phyloP scores from a whole-genome alignment of 148 eudicot genomes.

The Bassia scoparia region DNA sequence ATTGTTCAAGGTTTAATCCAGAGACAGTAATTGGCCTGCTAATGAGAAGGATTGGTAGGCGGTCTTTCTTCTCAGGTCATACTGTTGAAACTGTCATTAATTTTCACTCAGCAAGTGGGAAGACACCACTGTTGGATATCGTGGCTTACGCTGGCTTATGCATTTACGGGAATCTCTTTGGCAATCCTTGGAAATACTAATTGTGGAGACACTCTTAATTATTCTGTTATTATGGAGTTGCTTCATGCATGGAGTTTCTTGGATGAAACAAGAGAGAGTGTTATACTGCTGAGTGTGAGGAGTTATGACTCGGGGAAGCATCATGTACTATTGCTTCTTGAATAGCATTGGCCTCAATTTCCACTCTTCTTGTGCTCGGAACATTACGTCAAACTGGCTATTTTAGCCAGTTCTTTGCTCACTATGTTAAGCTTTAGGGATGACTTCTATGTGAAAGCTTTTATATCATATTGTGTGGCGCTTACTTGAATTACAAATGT shows the following conservation, averaged over 20 bases:
- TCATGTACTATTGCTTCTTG: constrained; percentile 63
- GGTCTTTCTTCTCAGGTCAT: constrained; percentile 41
- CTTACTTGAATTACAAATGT: too few species aligned
- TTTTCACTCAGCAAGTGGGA: constrained; percentile 64
- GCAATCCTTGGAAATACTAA: constrained; percentile 52
- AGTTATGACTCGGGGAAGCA: constrained; percentile 64
- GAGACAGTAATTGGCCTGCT: constrained; percentile 43
- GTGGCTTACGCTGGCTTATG: constrained; percentile 80
- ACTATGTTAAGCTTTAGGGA: too few species aligned
- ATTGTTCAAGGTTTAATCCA: constrained; percentile 38
- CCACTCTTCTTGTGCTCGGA: constrained; percentile 71
- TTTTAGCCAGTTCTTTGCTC: too few species aligned
- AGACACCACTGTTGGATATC: constrained; percentile 60
- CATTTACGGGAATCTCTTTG: constrained; percentile 59
- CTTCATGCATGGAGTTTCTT: constrained; percentile 66
- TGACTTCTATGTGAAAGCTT: too few species aligned
- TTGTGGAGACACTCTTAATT: constrained; percentile 51
- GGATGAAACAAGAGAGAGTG: constrained; percentile 78
- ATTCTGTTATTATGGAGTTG: constrained; percentile 61
- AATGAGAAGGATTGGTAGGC: constrained; percentile 48
- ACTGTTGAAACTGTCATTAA: constrained; percentile 62
- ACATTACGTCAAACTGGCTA: constrained; percentile 67
- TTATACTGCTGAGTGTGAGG: constrained; percentile 73
- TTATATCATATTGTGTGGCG: too few species aligned
- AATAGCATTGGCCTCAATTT: constrained; percentile 71